Percentiles rank a stretch among this genome's conserved stretches.
phyloP scores from a whole-genome alignment of 164 flowering plant species.

The Vitis labrusca region DNA sequence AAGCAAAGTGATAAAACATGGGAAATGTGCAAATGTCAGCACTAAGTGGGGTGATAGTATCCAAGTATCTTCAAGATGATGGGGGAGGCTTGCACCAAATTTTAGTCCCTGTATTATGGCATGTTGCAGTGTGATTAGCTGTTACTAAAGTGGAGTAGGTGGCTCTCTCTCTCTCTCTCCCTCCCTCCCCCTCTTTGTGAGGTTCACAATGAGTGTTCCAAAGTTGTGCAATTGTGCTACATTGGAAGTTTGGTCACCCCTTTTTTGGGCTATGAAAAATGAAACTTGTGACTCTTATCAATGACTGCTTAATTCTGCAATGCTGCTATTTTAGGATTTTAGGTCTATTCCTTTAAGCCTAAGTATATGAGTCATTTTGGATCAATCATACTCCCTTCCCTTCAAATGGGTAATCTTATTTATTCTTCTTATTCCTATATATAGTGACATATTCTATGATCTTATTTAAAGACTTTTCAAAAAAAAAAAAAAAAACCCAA shows the following conservation, averaged over 20 bases:
- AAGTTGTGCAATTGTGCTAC: not conserved
- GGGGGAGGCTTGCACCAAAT: not conserved
- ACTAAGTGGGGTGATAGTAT: not conserved
- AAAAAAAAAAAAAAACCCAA: no score
- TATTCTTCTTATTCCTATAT: no score
- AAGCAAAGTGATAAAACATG: no score
- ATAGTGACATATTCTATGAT: no score
- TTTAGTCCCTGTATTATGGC: not conserved
- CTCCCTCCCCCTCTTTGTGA: no score
- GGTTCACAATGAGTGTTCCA: not conserved
- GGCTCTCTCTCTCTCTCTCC: not conserved
- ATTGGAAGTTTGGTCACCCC: not conserved
- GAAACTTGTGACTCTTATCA: not conserved
- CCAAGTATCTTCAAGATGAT: not conserved
- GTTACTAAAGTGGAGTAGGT: constrained; percentile 10
- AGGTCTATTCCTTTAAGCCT: no score
- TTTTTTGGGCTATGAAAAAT: not conserved
- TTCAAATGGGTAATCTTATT: no score
- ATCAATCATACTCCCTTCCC: no score
- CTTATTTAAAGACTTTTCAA: no score
- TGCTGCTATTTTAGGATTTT: not conserved
- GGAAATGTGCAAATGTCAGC: not conserved
- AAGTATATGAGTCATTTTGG: no score
- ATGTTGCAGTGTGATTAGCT: constrained; percentile 10
- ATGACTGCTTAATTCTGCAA: not conserved